phyloP scores from a whole-genome alignment of 1,284 basidiomycete genomes.

The Malassezia dermatis region DNA sequence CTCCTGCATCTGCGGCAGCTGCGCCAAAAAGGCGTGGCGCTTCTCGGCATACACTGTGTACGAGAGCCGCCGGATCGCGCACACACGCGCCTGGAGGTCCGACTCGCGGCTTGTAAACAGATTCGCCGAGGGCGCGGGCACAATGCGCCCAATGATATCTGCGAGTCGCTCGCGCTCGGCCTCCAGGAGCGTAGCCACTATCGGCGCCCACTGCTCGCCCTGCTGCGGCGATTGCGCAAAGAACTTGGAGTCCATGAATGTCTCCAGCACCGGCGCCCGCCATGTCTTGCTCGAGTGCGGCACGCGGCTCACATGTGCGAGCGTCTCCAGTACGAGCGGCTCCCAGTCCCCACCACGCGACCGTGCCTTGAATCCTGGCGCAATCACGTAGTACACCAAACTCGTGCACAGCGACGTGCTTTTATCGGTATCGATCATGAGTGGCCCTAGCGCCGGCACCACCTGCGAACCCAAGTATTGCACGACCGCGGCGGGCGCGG shows the following conservation, averaged over 20 bases:
- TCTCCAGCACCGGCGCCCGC: constrained; percentile 67
- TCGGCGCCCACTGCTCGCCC: constrained; percentile 62
- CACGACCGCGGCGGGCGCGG: constrained; percentile 42
- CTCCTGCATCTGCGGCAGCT: constrained; percentile 86
- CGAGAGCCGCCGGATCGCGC: constrained; percentile 76
- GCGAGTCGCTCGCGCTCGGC: constrained; percentile 74
- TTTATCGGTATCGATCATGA: constrained; percentile 76
- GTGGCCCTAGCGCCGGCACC: constrained; percentile 66
- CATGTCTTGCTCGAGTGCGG: constrained; percentile 72
- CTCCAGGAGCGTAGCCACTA: constrained; percentile 70
- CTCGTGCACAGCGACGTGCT: constrained; percentile 66
- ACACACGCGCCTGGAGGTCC: constrained; percentile 76
- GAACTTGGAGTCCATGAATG: constrained; percentile 72
- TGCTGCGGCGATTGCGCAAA: constrained; percentile 62
- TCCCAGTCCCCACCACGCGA: constrained; percentile 49
- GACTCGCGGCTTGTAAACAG: constrained; percentile 93
- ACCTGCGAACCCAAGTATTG: constrained; percentile 62
- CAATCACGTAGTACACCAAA: constrained; percentile 74
- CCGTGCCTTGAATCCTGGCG: constrained; percentile 62
- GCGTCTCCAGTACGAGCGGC: constrained; percentile 56
- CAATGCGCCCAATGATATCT: constrained; percentile 57
- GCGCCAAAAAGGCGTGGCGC: constrained; percentile 77
- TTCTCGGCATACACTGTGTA: constrained; percentile 74
- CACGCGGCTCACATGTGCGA: constrained; percentile 63
- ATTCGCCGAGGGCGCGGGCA: constrained; percentile 64